Percentiles rank a stretch among this genome's conserved stretches.
Evolutionary conservation across 75 land plant genomes (phyloP).

Genomic region (Pinus tabuliformis): DNA sequence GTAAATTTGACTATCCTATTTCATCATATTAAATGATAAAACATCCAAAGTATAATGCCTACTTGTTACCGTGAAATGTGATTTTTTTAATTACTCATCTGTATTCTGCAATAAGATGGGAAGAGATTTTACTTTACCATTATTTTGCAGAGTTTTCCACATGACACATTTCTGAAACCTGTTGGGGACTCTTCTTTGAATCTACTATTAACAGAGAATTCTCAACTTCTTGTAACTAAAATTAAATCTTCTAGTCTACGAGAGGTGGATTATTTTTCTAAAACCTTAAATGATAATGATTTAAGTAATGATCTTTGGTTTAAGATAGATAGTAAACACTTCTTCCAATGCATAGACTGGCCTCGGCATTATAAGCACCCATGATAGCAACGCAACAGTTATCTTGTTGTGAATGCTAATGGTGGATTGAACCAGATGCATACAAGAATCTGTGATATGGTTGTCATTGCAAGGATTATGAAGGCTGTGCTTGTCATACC

Average conservation of each 20-base stretch:
- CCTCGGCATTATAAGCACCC: background rate
- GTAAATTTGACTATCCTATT: too few relatives aligned
- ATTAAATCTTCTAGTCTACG: background rate
- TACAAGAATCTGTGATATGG: constrained; percentile 26
- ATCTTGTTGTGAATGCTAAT: constrained; percentile 23
- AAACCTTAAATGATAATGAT: background rate
- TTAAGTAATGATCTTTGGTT: background rate
- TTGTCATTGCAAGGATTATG: constrained; percentile 31
- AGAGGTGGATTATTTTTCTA: background rate
- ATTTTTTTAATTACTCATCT: too few relatives aligned
- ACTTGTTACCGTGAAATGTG: too few relatives aligned
- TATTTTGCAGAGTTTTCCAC: too few relatives aligned
- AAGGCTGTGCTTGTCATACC: constrained; percentile 39
- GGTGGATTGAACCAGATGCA: constrained; percentile 34
- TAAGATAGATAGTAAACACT: constrained; percentile 1
- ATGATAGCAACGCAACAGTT: constrained; percentile 12
- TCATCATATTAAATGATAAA: too few relatives aligned
- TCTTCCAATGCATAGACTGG: background rate
- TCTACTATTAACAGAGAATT: background rate
- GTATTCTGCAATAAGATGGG: too few relatives aligned
- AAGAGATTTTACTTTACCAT: too few relatives aligned
- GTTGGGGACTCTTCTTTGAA: background rate
- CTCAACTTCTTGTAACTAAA: background rate
- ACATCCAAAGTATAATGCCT: too few relatives aligned
- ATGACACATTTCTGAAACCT: too few relatives aligned